A percentile compares a stretch with the other conserved stretches of the same genome.
Evolutionary conservation across 768 basidiomycete genomes (phyloP).

Genomic region (Dioszegia hungarica): DNA sequence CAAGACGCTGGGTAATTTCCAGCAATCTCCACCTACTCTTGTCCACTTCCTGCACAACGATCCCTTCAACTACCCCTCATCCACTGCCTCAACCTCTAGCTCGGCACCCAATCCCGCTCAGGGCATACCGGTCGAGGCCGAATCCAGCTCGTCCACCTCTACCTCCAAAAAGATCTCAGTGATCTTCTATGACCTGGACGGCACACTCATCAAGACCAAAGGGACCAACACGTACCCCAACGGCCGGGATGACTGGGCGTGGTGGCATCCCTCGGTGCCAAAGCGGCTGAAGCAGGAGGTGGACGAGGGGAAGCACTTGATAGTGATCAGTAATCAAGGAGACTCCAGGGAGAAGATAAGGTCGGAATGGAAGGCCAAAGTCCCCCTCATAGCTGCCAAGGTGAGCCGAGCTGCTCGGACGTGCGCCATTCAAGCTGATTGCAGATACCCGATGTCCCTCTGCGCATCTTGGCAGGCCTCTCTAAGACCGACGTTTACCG

Average conservation of each 20-base stretch:
- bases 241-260: slow-evolving; percentile 57
- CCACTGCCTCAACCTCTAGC: slow-evolving; percentile 59
- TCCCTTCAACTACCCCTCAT: slow-evolving; percentile 27
- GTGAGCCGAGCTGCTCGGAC: slow-evolving; percentile 46
- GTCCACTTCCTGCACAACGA: slow-evolving; percentile 45
- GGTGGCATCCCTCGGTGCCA: slow-evolving; percentile 69
- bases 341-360: slow-evolving; percentile 46
- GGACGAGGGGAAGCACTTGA: slow-evolving; percentile 58
- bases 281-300: slow-evolving; percentile 60
- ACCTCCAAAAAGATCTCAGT: slow-evolving; percentile 53
- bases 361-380: slow-evolving; percentile 70
- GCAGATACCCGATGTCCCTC: slow-evolving; percentile 55
- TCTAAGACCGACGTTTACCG: slow-evolving; percentile 64
- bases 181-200: slow-evolving; percentile 81
- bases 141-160: not conserved
- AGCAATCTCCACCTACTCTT: slow-evolving; percentile 35
- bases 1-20: slow-evolving; percentile 14
- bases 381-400: slow-evolving; percentile 60
- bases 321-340: slow-evolving; percentile 76
- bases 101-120: no score
- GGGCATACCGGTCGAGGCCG: slow-evolving; percentile 58
- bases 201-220: slow-evolving; percentile 63
- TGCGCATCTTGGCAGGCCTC: slow-evolving; percentile 69
- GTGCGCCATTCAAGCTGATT: not conserved
- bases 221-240: slow-evolving; percentile 53